Percentiles rank a stretch among this genome's conserved stretches.
Conservation (phyloP, 805 yeast species). For the Tetrapisispora fleetii region DNA sequence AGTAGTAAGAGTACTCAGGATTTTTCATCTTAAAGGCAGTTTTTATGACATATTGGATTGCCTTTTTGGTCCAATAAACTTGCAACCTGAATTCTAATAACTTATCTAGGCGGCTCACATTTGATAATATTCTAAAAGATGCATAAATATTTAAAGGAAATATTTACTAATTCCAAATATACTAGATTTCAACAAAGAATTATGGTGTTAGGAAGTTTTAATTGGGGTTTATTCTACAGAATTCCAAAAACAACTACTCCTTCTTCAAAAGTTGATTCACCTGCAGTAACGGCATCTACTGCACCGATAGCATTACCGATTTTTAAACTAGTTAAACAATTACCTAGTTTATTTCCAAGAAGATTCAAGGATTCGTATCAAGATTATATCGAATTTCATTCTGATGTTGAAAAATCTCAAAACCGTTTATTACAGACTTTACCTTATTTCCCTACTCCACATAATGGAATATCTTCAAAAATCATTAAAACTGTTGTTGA, state of each 20-base stretch:
- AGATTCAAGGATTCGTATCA: slow-evolving; percentile 39
- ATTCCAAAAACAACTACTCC: neutral
- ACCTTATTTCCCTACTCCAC: slow-evolving; percentile 37
- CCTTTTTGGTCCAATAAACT: no score
- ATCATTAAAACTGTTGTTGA: slow-evolving; percentile 32
- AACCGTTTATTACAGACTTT: slow-evolving; percentile 35
- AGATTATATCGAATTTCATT: slow-evolving; percentile 35
- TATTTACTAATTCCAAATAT: neutral
- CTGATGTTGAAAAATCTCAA: slow-evolving; percentile 37
- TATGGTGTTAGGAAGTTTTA: neutral
- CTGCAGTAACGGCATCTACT: slow-evolving; percentile 30
- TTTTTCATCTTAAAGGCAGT: no score
- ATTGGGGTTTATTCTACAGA: neutral
- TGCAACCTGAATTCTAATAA: no score
- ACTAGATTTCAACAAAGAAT: neutral
- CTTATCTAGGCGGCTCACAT: neutral
- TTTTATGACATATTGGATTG: no score
- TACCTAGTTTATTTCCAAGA: slow-evolving; percentile 50
- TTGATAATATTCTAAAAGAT: neutral
- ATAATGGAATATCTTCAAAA: slow-evolving; percentile 20
- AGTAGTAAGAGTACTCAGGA: no score
- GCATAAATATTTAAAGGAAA: neutral
- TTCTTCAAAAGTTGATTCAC: neutral
- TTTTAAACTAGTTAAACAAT: slow-evolving; percentile 32
- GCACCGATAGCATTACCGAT: slow-evolving; percentile 64